Conservation (phyloP, 768 basidiomycete genomes). For the Phlebiopsis gigantea region DNA sequence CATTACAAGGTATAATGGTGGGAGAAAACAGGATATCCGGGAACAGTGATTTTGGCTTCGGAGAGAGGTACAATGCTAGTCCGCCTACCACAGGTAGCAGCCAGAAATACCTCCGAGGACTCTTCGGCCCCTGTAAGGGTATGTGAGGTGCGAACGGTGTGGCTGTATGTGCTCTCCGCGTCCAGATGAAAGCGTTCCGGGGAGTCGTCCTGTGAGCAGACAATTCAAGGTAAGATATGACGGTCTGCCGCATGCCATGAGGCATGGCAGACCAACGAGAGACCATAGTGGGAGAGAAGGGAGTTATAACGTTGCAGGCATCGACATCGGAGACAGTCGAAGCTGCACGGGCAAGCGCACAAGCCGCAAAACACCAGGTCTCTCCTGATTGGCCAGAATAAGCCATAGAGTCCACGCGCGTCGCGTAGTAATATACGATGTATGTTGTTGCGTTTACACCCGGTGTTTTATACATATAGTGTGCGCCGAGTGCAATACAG, state of each 20-base stretch:
- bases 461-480: too few relatives aligned
- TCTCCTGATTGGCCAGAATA: constrained; percentile 6
- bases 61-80: constrained; percentile 42
- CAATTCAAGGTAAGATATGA: constrained; percentile 12
- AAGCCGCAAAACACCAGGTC: not conserved
- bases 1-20: constrained; percentile 39
- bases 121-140: constrained; percentile 24
- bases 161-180: constrained; percentile 14
- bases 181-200: constrained; percentile 3
- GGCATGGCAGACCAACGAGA: constrained; percentile 23
- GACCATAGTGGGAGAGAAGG: constrained; percentile 18
- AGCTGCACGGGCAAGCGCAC: not conserved
- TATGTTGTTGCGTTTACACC: too few relatives aligned
- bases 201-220: constrained; percentile 9
- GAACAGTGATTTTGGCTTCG: constrained; percentile 37
- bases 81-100: constrained; percentile 54
- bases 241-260: constrained; percentile 22
- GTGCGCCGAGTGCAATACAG: too few relatives aligned
- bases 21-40: constrained; percentile 47
- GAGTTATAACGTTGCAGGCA: constrained; percentile 2
- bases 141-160: constrained; percentile 31
- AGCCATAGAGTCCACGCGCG: not conserved
- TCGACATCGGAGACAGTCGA: not conserved
- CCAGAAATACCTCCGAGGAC: constrained; percentile 39
- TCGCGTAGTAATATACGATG: too few relatives aligned